Base-by-base conservation (phyloP, 148 eudicot genomes). In the Limonium bicolor region DNA sequence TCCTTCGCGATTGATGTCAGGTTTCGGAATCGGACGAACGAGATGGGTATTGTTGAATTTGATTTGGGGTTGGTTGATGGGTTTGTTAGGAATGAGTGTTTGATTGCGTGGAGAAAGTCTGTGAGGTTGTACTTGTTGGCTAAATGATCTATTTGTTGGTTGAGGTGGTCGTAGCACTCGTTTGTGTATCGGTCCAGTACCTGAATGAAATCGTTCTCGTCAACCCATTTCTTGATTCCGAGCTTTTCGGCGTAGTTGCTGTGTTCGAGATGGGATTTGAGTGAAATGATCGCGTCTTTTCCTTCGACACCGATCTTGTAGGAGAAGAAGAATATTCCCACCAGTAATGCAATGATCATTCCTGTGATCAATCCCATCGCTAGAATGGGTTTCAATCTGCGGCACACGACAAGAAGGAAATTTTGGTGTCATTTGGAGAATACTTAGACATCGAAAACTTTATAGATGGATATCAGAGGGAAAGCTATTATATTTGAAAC, bases 291-390 rank as follows among this genome's bases (percentile, higher is more conserved):
- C 0, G 78, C 88, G 36, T 76, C 88, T 49, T 76, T 84, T 7
- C 84, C 94, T 54, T 84, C 88, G 1, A 75, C 36, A 2, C 81
- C 88, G 12, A 84, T 71, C 55, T 76, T 72, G 48, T 84, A 79
- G 5, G 88, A 73, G 64, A 76, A 70, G 55, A 79, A 73, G 50
- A 79, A 48, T 44, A 54, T 50, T 1, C 84, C 84, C 4, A 56
- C 49, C 49, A 84, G 12, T 6, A 71, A 59, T 18, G 81, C 81
- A 3, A 73, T 55, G 48, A 73, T 72, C 78, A 84, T 63, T 20
- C 68, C 85, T 2, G 68, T 64, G 37, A 84, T 84, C 53, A 84
- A 41, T 5, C 78, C 76, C 30, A 79, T 55, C 2, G 88, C 94
- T 43, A 79, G 61, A 54, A 84, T 61, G 0, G 94, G 67, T 27